Evolutionary conservation across 441 rosid genomes (phyloP).

Genomic region (Breynia disticha): DNA sequence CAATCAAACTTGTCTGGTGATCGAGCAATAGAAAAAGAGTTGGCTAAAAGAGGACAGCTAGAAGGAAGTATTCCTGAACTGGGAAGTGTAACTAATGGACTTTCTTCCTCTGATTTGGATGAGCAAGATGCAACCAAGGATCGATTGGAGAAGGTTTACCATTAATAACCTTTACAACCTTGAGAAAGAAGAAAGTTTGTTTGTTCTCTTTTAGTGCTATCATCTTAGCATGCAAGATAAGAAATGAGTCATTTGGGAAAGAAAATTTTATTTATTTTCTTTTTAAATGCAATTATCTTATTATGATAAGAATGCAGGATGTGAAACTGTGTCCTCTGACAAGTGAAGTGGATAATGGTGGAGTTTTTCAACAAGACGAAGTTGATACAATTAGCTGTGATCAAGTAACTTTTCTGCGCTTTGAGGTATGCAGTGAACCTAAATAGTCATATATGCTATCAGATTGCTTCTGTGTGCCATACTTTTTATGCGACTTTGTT

Average conservation of each 20-base stretch:
- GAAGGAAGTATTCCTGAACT: slow-evolving; percentile 17
- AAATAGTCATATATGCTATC: neutral
- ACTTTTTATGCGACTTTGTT: no score
- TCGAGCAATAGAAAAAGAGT: slow-evolving; percentile 19
- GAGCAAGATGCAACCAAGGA: slow-evolving; percentile 20
- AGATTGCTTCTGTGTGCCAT: no score
- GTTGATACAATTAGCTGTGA: slow-evolving; percentile 23
- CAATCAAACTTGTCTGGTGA: slow-evolving; percentile 27
- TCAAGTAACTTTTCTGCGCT: slow-evolving; percentile 45
- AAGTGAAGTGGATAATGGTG: slow-evolving; percentile 19
- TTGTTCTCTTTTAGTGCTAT: slow-evolving; percentile 3
- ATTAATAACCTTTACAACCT: slow-evolving; percentile 3
- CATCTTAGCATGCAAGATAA: slow-evolving; percentile 35
- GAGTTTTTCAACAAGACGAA: slow-evolving; percentile 27
- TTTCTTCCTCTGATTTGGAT: slow-evolving; percentile 22
- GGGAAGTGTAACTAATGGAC: slow-evolving; percentile 18
- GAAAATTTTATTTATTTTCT: slow-evolving; percentile 3
- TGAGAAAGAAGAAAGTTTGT: slow-evolving; percentile 3
- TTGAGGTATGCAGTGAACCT: slow-evolving; percentile 54
- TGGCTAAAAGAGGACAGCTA: slow-evolving; percentile 20
- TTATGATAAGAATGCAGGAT: slow-evolving; percentile 35
- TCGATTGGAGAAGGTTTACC: slow-evolving; percentile 31
- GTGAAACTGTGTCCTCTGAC: slow-evolving; percentile 6
- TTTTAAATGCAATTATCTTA: slow-evolving; percentile 6
- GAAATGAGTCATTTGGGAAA: slow-evolving; percentile 2